phyloP scores from a whole-genome alignment of 2,329 filamentous ascomycete genomes.

The Scedosporium boydii region DNA sequence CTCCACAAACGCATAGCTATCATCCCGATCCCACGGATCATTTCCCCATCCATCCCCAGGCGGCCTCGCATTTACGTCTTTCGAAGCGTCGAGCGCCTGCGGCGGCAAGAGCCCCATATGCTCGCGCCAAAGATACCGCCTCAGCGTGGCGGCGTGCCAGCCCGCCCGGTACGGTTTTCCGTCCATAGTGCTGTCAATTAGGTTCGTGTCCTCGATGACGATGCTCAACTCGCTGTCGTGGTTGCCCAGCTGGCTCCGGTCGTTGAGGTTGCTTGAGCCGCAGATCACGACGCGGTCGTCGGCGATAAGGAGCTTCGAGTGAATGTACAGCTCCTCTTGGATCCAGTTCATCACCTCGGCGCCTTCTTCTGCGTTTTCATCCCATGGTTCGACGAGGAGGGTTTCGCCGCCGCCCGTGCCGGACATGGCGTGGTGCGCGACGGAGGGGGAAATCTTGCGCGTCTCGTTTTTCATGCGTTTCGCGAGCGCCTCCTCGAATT shows the following conservation, averaged over 20 bases:
- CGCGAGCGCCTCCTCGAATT: constrained; percentile 39
- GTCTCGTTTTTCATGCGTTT: constrained; percentile 25
- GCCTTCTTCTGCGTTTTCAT: constrained; percentile 53
- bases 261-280: constrained; percentile 85
- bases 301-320: constrained; percentile 81
- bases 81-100: constrained; percentile 57
- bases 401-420: constrained; percentile 34
- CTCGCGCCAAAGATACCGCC: constrained; percentile 80
- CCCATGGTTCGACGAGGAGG: constrained; percentile 64
- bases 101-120: constrained; percentile 74
- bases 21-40: constrained; percentile 44
- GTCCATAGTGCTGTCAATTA: constrained; percentile 64
- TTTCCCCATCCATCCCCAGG: constrained; percentile 59
- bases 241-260: constrained; percentile 75
- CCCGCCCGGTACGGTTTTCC: constrained; percentile 68
- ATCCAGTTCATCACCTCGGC: constrained; percentile 84
- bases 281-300: constrained; percentile 82
- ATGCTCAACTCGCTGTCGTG: constrained; percentile 90
- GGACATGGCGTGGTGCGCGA: constrained; percentile 78
- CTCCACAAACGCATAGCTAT: constrained; percentile 54
- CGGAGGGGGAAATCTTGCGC: constrained; percentile 29
- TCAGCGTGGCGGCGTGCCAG: constrained; percentile 72
- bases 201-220: constrained; percentile 75
- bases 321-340: constrained; percentile 93
- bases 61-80: constrained; percentile 66